Percentiles rank a stretch among this genome's conserved stretches.
These are phyloP conservation scores for Yamadazyma pseudoaaseri DNA, from an alignment of 1,139 yeast species.

Conservation along the genomic window DNA sequence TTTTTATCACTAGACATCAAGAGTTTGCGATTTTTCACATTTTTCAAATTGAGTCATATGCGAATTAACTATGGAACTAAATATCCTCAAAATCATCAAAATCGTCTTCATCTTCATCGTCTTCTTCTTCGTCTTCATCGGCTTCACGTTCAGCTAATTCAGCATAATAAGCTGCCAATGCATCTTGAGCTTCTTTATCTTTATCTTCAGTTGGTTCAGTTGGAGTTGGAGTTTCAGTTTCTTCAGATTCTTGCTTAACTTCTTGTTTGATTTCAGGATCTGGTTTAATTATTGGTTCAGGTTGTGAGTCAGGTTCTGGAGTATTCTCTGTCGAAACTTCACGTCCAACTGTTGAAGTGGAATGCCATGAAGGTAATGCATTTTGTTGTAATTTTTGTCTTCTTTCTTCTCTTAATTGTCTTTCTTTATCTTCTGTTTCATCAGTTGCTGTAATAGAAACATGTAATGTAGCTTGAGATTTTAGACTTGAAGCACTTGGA, in stretches of 20 bases:
- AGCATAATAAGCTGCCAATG: constrained; percentile 77
- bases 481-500: constrained; percentile 32
- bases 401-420: constrained; percentile 66
- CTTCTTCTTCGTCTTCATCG: constrained; percentile 61
- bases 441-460: constrained; percentile 91
- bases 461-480: constrained; percentile 73
- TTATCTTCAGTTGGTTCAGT: constrained; percentile 31
- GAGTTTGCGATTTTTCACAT: constrained; percentile 4
- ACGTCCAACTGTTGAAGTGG: constrained; percentile 79
- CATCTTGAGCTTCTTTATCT: constrained; percentile 70
- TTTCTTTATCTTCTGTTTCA: constrained; percentile 69
- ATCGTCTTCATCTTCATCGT: constrained; percentile 53
- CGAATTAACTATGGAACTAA: too few relatives aligned
- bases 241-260: constrained; percentile 4
- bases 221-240: constrained; percentile 6
- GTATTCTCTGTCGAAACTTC: constrained; percentile 41
- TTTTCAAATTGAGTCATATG: constrained; percentile 1
- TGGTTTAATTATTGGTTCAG: constrained; percentile 12
- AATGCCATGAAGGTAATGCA: constrained; percentile 96
- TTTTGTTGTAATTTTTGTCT: constrained; percentile 80
- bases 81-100: constrained; percentile 52
- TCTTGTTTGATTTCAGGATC: constrained; percentile 14
- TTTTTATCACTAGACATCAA: constrained; percentile 10
- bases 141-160: constrained; percentile 64
- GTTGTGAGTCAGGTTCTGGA: constrained; percentile 14